Conservation (phyloP, 228 moss, liverwort and hornwort species). For the Sphagnum fallax region DNA sequence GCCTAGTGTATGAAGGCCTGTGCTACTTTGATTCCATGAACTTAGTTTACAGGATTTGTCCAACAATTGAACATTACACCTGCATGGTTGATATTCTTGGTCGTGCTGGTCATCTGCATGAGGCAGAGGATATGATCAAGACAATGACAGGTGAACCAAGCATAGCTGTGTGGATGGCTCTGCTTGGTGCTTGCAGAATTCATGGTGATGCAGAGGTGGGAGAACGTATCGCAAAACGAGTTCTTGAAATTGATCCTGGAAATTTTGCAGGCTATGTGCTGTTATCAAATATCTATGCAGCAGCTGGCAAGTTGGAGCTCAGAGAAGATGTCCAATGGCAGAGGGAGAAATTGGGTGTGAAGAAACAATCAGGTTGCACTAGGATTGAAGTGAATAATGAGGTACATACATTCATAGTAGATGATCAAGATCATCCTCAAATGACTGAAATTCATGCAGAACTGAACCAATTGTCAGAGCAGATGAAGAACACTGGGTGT, state of each 20-base stretch:
- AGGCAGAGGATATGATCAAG: constrained; percentile 4
- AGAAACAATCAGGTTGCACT: constrained; percentile 1
- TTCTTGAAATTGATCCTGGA: constrained; percentile 1
- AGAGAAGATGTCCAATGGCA: background rate
- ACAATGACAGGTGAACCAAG: constrained; percentile 2
- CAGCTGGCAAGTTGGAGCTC: constrained; percentile 4
- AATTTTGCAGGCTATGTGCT: constrained; percentile 2
- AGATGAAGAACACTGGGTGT: constrained; percentile 5
- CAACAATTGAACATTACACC: constrained; percentile 3
- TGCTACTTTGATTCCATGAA: constrained; percentile 4
- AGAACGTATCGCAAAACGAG: constrained; percentile 4
- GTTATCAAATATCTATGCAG: constrained; percentile 3
- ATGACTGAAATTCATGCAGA: background rate
- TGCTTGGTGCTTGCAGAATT: constrained; percentile 6
- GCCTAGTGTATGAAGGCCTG: constrained; percentile 4
- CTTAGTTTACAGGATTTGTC: constrained; percentile 1
- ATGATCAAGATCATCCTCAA: constrained; percentile 2
- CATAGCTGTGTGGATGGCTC: background rate
- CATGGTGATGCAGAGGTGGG: constrained; percentile 2
- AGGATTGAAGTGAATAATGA: constrained; percentile 1
- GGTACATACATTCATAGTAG: constrained; percentile 2
- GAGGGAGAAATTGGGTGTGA: constrained; percentile 1
- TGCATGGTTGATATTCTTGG: constrained; percentile 11
- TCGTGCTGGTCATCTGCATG: constrained; percentile 6
- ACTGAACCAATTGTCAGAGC: constrained; percentile 1